Evolutionary conservation across 208 protist species (phyloP), one percentile per base, ranked within the genome.

Genomic region (Blastocrithidia nonstop): DNA sequence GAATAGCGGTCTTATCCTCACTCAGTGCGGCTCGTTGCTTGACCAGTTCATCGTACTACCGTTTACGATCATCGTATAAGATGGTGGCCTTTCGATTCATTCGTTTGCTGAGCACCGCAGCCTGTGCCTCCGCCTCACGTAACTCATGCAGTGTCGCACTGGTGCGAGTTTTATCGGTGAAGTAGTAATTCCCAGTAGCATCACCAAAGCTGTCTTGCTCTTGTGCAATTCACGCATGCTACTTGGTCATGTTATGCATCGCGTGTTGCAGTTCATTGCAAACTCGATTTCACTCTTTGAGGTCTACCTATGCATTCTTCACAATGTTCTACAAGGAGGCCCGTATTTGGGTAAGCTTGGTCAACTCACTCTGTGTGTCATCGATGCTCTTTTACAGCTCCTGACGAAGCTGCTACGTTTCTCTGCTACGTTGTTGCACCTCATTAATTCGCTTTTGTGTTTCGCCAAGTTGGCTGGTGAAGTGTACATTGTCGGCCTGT

Each of bases 1-100:
- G 86, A 50, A 98, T 97, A 7, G 94, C 88, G 31, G 84, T 66
- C 66, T 98, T 98, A 61, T 99, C 97, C 28, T 96, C 83, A 41
- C 95, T 67, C 0, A 95, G 64, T 13, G 78, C 66, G 5, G 57
- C 52, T 51, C 93, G 95, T 64, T 99, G 98, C 25, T 86, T 61
- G 15, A 91, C 71, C 1, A 99, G 71, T 27, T 98, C 96, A 33
- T 91, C 58, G 69, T 97, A 98, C 51, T 99, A 96, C 47, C 85
- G 56, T 59, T 97, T 87, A 6, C 93, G 80, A 37, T 88, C 91
- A 35, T 98, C 93, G 59, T 96, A 96, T 23, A 97, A 82, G 13
- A 86, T 57, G 19, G 96, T 88, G 3, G 96, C 85, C 54, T 98
- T 97, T 21, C 85, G 78, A 51, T 96, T 95, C 11, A 98, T 53